Base-by-base conservation (phyloP, 345 rosid species). In the Nephelium lappaceum region DNA sequence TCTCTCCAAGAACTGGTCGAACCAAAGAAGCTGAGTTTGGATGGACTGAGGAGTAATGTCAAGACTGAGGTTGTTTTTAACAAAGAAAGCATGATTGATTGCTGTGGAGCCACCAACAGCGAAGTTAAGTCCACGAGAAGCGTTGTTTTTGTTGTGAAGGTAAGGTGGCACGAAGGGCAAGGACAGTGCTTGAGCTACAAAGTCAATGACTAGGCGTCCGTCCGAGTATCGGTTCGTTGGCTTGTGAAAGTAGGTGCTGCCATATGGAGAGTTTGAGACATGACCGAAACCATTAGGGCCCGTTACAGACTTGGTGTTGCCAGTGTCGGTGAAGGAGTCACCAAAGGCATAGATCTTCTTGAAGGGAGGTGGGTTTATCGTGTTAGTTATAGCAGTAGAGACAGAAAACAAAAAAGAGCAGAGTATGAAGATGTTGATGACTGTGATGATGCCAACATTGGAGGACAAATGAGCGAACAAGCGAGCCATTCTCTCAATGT, bases 281-380 rank as follows among this genome's bases (percentile, higher is more conserved):
- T 92, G 98, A 76, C 86, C 91, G 49, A 88, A 95, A 18, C 98
- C 96, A 25, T 57, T 83, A 0, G 98, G 98, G 1, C 99, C 99
- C 27, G 87, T 43, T 1, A 57, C 83, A 27, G 95, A 79, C 75
- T 60, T 79, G 47, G 98, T 89, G 94, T 95, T 95, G 63, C 99
- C 99, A 0, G 99, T 96, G 89, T 96, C 99, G 8, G 98, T 92
- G 87, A 88, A 92, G 0, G 99, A 96, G 76, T 95, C 99, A 0
- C 98, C 97, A 58, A 95, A 95, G 81, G 98, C 99, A 31, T 86
- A 93, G 77, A 95, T 89, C 80, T 83, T 95, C 49, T 81, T 84
- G 85, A 95, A 93, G 19, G 93, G 91, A 31, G 69, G 88, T 41
- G 72, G 62, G 36, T 77, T 74, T 45, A 62, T 51, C 4, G 71